These are phyloP conservation scores for Dentipellis sp. DNA, from an alignment of 768 basidiomycete species.

Conservation along the genomic window DNA sequence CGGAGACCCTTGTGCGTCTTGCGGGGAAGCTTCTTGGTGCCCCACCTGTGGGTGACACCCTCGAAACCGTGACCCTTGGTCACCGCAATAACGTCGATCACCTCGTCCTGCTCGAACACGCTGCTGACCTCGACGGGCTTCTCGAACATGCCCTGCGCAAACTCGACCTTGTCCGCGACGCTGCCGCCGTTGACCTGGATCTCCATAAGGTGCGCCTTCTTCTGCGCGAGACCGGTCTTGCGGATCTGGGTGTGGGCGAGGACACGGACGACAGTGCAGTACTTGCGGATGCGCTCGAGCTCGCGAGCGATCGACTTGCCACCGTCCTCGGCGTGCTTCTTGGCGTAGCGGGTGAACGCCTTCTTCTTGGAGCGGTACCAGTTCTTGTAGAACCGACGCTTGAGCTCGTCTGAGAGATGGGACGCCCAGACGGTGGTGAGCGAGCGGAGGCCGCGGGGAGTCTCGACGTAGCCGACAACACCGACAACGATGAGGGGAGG, in stretches of 20 bases:
- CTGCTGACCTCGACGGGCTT: conserved; percentile 81
- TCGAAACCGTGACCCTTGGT: conserved; percentile 99
- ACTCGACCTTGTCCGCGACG: conserved; percentile 95
- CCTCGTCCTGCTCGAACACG: conserved; percentile 96
- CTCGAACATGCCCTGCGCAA: conserved; percentile 89
- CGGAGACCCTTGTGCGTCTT: conserved; percentile 99
- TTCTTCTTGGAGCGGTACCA: conserved; percentile 99
- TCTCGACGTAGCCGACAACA: conserved; percentile 99
- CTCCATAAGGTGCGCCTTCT: conserved; percentile 99
- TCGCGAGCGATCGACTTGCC: conserved; percentile 91
- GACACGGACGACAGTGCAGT: conserved; percentile 99
- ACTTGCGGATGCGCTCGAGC: conserved; percentile 98
- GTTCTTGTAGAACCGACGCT: conserved; percentile 99
- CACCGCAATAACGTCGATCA: conserved; percentile 93
- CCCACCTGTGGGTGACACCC: conserved; percentile 99
- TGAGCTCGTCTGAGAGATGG: conserved; percentile 95
- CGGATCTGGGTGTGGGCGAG: conserved; percentile 98
- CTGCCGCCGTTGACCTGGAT: conserved; percentile 99
- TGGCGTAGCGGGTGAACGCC: conserved; percentile 99
- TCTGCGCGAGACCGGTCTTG: conserved; percentile 96
- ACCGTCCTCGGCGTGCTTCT: conserved; percentile 94
- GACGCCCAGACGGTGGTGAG: conserved; percentile 99
- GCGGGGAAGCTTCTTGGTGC: conserved; percentile 95
- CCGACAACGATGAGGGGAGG: conserved; percentile 95
- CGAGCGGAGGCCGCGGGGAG: conserved; percentile 96